These are phyloP conservation scores for Tylopilus sp. DNA, from an alignment of 1,284 basidiomycete species.

Conservation along the genomic window DNA sequence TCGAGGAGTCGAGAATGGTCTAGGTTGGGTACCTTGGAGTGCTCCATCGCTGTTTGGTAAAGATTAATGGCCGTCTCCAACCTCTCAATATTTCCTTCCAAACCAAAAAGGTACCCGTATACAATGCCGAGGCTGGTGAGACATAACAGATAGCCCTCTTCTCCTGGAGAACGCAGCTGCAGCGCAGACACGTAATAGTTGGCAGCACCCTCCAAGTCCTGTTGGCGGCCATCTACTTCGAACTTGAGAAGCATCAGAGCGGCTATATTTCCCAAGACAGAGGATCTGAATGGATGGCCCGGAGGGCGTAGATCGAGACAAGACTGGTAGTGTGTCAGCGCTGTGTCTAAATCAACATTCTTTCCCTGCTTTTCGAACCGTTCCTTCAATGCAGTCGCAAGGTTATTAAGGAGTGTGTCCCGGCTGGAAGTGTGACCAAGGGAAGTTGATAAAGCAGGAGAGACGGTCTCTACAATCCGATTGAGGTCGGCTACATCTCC, in stretches of 20 bases:
- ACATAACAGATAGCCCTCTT: constrained; percentile 10
- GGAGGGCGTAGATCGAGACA: constrained; percentile 25
- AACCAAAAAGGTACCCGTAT: constrained; percentile 5
- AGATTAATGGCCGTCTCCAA: constrained; percentile 20
- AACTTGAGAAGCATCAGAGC: constrained; percentile 15
- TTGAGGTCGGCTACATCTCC: constrained; percentile 26
- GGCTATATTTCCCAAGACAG: constrained; percentile 20
- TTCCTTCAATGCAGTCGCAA: constrained; percentile 17
- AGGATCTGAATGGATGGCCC: constrained; percentile 23
- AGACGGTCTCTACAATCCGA: constrained; percentile 15
- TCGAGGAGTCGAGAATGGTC: constrained; percentile 24
- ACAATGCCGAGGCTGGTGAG: constrained; percentile 16
- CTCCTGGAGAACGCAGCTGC: constrained; percentile 18
- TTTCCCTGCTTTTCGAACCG: constrained; percentile 21
- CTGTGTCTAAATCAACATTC: constrained; percentile 21
- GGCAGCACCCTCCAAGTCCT: constrained; percentile 23
- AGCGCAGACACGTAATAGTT: constrained; percentile 14
- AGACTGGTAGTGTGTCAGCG: constrained; percentile 16
- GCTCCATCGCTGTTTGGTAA: constrained; percentile 18
- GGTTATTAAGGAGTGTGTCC: constrained; percentile 27
- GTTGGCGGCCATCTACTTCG: constrained; percentile 16
- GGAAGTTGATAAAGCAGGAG: constrained; percentile 12
- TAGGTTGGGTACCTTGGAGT: constrained; percentile 19
- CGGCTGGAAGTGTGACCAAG: constrained; percentile 10
- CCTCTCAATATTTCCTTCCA: constrained; percentile 11